Conservation (phyloP, 148 eudicot species). For the Arbutus unedo region DNA sequence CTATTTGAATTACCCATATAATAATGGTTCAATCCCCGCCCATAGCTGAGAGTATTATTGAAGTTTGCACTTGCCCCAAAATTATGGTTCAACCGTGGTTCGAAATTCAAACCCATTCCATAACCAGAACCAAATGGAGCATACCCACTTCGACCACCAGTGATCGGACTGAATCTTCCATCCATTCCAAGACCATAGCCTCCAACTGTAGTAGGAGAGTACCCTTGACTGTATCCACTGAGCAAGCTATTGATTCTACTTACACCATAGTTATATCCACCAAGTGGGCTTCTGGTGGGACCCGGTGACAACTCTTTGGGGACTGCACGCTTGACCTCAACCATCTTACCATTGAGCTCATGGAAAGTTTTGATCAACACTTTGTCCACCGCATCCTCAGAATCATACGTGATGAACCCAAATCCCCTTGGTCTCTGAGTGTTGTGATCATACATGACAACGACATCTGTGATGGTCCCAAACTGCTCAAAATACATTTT, state of each 20-base stretch:
- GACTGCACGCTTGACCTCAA: conserved; percentile 37
- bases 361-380: conserved; percentile 31
- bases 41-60: conserved; percentile 28
- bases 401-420: conserved; percentile 36
- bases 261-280: conserved; percentile 25
- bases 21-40: conserved; percentile 31
- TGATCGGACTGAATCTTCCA: conserved; percentile 49
- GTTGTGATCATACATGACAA: conserved; percentile 38
- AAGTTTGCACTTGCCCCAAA: conserved; percentile 38
- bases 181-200: conserved; percentile 68
- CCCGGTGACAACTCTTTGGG: conserved; percentile 34
- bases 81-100: conserved; percentile 39
- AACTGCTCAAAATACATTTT: conserved; percentile 34
- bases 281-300: conserved; percentile 29
- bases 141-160: conserved; percentile 43
- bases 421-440: conserved; percentile 40
- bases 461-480: conserved; percentile 32
- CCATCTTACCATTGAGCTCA: conserved; percentile 40
- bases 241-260: conserved; percentile 26
- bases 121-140: conserved; percentile 45
- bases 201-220: conserved; percentile 47
- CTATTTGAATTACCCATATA: conserved; percentile 35
- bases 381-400: conserved; percentile 34
- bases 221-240: conserved; percentile 44
- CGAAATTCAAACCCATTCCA: conserved; percentile 51